Base-by-base conservation (phyloP, 208 protist genomes). In the Acanthamoeba triangularis region DNA sequence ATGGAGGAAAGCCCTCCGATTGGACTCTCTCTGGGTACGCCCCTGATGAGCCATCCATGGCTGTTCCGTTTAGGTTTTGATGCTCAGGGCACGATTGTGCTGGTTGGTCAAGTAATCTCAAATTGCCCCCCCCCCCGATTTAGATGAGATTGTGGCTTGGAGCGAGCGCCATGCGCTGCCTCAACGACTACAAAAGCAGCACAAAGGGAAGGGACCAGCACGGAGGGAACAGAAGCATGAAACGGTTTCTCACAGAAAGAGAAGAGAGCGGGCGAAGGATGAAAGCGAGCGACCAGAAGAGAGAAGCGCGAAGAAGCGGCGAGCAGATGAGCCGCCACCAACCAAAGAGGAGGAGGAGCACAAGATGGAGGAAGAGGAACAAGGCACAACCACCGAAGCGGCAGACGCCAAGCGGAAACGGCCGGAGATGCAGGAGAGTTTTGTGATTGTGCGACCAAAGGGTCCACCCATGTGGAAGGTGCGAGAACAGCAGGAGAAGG, bases 241-340 rank as follows among this genome's bases (percentile, higher is more conserved):
- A 0, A 65, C n/a, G 13, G 18, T 56, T 7, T 56, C 20, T 2
- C 23, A 94, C 18, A 94, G n/a, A 78, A 95, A 94, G 33, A 95
- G 35, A 95, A 95, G 33, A 11, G 61, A 78, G 30, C 47, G 41
- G 0, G 35, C 30, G 1, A 16, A 95, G 41, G 41, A 94, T 16
- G 52, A 44, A 95, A 95, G 25, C n/a, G 35, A 95, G 61, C n/a
- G 35, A 95, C 3, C 95, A 95, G 30, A 95, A 95, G 41, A 85
- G 67, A 95, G 61, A 95, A 95, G 14, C 28, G 52, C 44, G 61
- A 95, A 95, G 25, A 95, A 23, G 61, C 44, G 0, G 72, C 37
- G 52, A 95, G 30, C 37, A 10, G 44, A 95, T 18, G 65, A 54
- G 47, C 52, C 37, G 23, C 37, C 25, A 94, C 91, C 35, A 95